A percentile compares a stretch with the other conserved stretches of the same genome.
phyloP scores from a whole-genome alignment of 345 rosid species.

The Corymbia maculata region DNA sequence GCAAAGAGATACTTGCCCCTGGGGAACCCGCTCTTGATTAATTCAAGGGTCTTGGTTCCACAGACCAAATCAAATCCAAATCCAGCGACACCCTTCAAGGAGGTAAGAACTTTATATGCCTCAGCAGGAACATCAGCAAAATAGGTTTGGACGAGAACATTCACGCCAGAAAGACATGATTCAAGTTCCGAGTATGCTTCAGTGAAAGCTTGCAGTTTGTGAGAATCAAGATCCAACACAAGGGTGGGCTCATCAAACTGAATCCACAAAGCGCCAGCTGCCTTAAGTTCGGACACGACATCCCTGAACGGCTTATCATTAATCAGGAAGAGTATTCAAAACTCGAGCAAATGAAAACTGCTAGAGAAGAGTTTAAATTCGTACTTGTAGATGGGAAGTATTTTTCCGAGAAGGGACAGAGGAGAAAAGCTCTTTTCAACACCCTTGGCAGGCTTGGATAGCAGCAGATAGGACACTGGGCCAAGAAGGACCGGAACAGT shows the following conservation, averaged over 20 bases:
- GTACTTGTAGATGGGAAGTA: too few relatives aligned
- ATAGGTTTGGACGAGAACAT: conserved; percentile 71
- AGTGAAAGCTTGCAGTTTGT: conserved; percentile 50
- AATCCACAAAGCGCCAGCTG: too few relatives aligned
- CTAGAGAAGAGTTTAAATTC: fast-evolving
- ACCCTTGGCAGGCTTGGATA: too few relatives aligned
- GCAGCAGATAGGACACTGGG: too few relatives aligned
- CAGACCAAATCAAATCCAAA: conserved; percentile 29
- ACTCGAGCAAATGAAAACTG: fast-evolving
- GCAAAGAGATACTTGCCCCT: conserved; percentile 50
- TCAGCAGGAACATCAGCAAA: conserved; percentile 77
- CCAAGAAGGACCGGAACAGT: conserved; percentile 32
- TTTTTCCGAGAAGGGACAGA: too few relatives aligned
- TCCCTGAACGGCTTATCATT: too few relatives aligned
- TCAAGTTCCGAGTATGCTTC: conserved; percentile 60
- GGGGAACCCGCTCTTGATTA: conserved; percentile 63
- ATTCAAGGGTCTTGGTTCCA: conserved; percentile 66
- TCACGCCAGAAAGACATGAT: conserved; percentile 55
- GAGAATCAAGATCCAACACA: conserved; percentile 68
- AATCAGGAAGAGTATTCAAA: fast-evolving
- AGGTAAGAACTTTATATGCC: conserved; percentile 49
- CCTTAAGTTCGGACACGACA: too few relatives aligned
- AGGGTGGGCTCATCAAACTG: conserved; percentile 62
- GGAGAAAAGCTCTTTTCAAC: too few relatives aligned
- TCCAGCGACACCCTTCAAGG: conserved; percentile 70